Percentiles rank a stretch among this genome's conserved stretches.
These are phyloP conservation scores for Pyronema omphalodes DNA, from an alignment of 495 filamentous ascomycete genomes.

Conservation along the genomic window DNA sequence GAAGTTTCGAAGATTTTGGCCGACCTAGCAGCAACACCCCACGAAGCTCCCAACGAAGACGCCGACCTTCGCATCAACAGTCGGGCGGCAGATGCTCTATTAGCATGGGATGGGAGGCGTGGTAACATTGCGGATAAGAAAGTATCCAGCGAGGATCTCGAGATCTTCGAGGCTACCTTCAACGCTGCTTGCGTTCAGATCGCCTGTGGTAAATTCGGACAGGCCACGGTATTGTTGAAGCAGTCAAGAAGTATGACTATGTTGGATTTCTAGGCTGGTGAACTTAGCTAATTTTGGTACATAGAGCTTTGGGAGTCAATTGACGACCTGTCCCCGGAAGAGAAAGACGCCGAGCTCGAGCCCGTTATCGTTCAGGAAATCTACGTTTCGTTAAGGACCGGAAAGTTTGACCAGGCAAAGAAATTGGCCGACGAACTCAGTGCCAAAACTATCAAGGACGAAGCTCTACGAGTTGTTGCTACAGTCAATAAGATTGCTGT, in stretches of 20 bases:
- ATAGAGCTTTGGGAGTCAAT: conserved; percentile 63
- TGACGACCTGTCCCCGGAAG: conserved; percentile 66
- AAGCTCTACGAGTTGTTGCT: conserved; percentile 57
- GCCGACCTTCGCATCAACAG: conserved; percentile 78
- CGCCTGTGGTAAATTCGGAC: conserved; percentile 53
- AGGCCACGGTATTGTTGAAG: conserved; percentile 63
- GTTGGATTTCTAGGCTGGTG: background rate
- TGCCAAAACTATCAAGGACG: conserved; percentile 50
- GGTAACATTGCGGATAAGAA: conserved; percentile 36
- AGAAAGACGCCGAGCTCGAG: conserved; percentile 62
- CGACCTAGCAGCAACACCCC: conserved; percentile 33
- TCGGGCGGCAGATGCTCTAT: conserved; percentile 61
- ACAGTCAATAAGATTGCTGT: conserved; percentile 49
- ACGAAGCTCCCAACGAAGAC: conserved; percentile 43
- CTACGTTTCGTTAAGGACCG: conserved; percentile 55
- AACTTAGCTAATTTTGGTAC: background rate
- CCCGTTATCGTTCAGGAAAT: conserved; percentile 77
- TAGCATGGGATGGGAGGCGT: conserved; percentile 47
- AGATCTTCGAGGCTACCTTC: conserved; percentile 84
- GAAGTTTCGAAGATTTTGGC: conserved; percentile 52
- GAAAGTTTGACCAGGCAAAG: conserved; percentile 55
- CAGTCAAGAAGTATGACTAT: conserved; percentile 45
- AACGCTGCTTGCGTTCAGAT: conserved; percentile 81
- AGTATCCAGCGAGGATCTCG: conserved; percentile 54
- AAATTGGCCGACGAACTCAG: conserved; percentile 45